A percentile compares a stretch with the other conserved stretches of the same genome.
Evolutionary conservation across 2,329 filamentous ascomycete genomes (phyloP).

Genomic region (Cadophora sp.): DNA sequence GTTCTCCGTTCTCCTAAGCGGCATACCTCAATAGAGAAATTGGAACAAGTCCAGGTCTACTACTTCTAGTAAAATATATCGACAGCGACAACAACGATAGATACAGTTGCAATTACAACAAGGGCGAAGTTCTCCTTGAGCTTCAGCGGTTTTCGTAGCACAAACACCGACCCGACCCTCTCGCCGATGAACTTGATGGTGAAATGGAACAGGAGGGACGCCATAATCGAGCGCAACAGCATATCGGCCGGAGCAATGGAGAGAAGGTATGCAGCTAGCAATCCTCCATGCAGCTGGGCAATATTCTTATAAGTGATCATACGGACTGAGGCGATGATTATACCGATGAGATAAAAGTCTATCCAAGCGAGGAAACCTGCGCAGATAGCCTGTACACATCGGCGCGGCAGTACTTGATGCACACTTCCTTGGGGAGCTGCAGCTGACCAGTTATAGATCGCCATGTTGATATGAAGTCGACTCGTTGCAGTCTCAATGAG

Average conservation of each 20-base stretch:
- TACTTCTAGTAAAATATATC: neutral
- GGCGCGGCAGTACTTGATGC: neutral
- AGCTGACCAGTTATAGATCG: no score
- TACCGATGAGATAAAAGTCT: neutral
- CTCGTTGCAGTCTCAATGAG: no score
- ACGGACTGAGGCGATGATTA: constrained; percentile 4
- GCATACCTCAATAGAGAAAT: neutral
- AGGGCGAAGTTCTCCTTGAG: neutral
- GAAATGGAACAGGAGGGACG: neutral
- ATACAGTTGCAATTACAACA: neutral
- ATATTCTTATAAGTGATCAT: neutral
- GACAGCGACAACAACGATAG: neutral
- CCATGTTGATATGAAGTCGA: no score
- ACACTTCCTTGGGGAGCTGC: no score
- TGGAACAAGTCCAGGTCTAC: neutral
- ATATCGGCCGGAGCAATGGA: neutral
- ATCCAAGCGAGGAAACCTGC: neutral
- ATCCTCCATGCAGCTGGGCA: neutral
- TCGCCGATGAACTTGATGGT: neutral
- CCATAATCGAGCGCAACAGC: neutral
- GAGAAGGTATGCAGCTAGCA: neutral
- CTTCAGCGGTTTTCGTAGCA: neutral
- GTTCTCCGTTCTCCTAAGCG: no score
- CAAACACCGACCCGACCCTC: neutral
- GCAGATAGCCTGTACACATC: neutral